Evolutionary conservation across 2,329 filamentous ascomycete genomes (phyloP), one percentile per base, ranked within the genome.

Genomic region (Teratosphaeria epicoccoides): DNA sequence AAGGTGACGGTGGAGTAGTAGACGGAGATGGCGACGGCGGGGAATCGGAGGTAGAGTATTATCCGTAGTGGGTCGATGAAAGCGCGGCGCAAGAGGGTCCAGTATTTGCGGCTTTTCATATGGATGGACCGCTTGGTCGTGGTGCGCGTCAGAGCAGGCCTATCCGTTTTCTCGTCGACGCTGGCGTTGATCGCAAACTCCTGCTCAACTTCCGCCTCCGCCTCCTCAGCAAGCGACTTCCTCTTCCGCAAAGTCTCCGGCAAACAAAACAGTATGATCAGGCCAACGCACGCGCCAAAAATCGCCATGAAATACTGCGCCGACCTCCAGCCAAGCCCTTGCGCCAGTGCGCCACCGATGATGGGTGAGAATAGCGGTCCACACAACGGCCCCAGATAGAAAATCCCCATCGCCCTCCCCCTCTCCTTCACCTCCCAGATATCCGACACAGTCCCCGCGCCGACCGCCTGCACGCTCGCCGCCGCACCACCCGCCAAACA

Each of bases 371-470:
- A 67, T 12, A 93, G 69, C 0, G 88, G 88, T 0, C 87, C 87
- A 47, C 82, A 77, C 7, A 93, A 69, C 0, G 88, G 87, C 0
- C 88, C 88, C 0, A 93, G 75, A 60, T 90, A 93, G 68, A 91
- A 93, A 40, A 87, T 76, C 2, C 85, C 81, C 87, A 93, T 93
- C n/a, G 87, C 87, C 14, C 73, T 73, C 2, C 88, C 88, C 47
- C 88, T 75, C 65, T 91, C 83, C 47, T 73, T 76, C 0, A 81
- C 69, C 57, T 88, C 84, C 84, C 87, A 94, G 11, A 91, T 75
- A 64, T 93, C 87, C 44, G 87, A 83, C 52, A 93, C 87, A 2
- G 87, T 90, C 5, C 88, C 88, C 1, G 87, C 87, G 4, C 88
- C 87, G 6, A 93, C 87, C 6, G 87, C 84, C 66, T 91, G 87